Evolutionary conservation across 1,284 basidiomycete species (phyloP).

Genomic region (Flammula alnicola): DNA sequence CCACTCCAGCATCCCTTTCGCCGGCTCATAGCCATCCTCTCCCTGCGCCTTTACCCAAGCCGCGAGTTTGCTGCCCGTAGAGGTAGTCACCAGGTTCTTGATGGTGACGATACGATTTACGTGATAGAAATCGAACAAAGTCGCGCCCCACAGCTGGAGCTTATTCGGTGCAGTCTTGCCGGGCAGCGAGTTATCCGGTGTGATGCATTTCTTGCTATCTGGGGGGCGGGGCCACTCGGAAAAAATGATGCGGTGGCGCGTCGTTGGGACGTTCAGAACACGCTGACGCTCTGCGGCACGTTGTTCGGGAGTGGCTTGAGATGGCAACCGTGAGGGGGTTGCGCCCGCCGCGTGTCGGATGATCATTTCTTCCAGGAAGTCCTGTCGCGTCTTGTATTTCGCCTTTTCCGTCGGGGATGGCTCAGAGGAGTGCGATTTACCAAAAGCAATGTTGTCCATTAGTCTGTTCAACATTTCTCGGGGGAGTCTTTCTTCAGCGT

Average conservation of each 20-base stretch:
- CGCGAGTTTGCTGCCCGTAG: constrained; percentile 42
- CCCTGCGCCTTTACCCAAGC: constrained; percentile 35
- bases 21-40: constrained; percentile 37
- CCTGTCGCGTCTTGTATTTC: no score
- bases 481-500: no score
- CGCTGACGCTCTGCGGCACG: constrained; percentile 1
- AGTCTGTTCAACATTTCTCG: no score
- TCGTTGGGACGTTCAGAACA: constrained; percentile 1
- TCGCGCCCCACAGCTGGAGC: constrained; percentile 47
- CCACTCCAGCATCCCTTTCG: constrained; percentile 38
- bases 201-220: constrained; percentile 20
- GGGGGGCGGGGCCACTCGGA: constrained; percentile 39
- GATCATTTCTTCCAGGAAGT: no score
- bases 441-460: no score
- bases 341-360: no score
- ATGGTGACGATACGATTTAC: constrained; percentile 30
- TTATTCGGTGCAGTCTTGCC: constrained; percentile 36
- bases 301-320: no score
- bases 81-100: constrained; percentile 24
- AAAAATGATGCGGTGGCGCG: constrained; percentile 26
- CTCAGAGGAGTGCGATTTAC: no score
- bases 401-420: no score
- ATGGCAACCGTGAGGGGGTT: no score
- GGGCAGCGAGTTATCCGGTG: constrained; percentile 14
- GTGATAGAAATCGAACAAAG: constrained; percentile 45